phyloP scores from a whole-genome alignment of 805 yeast species.

The Candida tallmaniae region DNA sequence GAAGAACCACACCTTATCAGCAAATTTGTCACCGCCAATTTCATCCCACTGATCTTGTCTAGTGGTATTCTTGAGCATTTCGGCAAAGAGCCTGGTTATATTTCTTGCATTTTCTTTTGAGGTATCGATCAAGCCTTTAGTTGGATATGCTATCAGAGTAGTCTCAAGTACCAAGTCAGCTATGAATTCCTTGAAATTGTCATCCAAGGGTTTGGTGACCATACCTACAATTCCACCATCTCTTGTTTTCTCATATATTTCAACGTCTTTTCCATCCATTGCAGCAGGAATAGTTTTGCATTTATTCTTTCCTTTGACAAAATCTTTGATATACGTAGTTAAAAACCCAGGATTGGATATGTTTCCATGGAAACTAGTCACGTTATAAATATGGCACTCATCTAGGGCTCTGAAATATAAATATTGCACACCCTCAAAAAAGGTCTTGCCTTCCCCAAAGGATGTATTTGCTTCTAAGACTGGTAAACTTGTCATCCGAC shows the following conservation, averaged over 20 bases:
- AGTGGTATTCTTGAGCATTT: conserved; percentile 43
- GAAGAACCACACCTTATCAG: conserved; percentile 41
- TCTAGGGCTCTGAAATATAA: conserved; percentile 9
- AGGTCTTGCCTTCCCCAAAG: conserved; percentile 5
- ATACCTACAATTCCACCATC: conserved; percentile 21
- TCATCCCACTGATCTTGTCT: conserved; percentile 46
- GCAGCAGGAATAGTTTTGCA: not conserved
- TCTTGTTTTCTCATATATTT: not conserved
- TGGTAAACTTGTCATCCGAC: too few species aligned
- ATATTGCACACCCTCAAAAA: conserved; percentile 8
- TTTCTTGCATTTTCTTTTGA: not conserved
- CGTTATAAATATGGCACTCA: not conserved
- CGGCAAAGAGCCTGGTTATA: conserved; percentile 42
- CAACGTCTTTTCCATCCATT: not conserved
- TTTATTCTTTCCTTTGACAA: not conserved
- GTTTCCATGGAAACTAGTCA: not conserved
- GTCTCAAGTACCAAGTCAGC: conserved; percentile 6
- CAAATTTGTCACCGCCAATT: conserved; percentile 42
- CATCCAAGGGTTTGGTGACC: conserved; percentile 21
- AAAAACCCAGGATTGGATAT: not conserved
- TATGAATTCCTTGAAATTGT: conserved; percentile 31
- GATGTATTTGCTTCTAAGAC: conserved; percentile 8
- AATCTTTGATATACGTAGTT: not conserved
- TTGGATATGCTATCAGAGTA: not conserved
- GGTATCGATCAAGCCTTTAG: too few species aligned